Conservation (phyloP, 2,329 filamentous ascomycete species). For the Pestalotiopsis fici region DNA sequence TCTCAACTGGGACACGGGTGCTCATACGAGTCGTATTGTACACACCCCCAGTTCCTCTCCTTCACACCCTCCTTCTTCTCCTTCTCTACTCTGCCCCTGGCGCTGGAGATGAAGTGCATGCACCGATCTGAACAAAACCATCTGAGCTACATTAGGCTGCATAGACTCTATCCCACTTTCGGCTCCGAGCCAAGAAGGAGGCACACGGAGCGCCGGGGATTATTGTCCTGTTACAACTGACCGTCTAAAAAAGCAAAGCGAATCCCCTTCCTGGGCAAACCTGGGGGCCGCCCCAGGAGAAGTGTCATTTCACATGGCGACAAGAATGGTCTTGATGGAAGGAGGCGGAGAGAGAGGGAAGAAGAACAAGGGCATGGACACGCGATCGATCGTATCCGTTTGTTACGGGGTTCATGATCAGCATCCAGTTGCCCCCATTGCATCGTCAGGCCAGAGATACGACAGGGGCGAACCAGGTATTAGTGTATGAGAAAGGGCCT, state of each 20-base stretch:
- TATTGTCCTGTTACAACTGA: neutral
- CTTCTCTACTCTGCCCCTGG: neutral
- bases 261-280: no score
- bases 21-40: neutral
- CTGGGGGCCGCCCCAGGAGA: neutral
- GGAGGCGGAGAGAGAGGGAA: neutral
- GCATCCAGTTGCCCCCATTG: neutral
- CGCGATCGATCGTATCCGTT: neutral
- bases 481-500: neutral
- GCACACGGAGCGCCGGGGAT: neutral
- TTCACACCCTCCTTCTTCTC: no score
- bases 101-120: neutral
- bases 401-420: neutral
- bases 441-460: neutral
- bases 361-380: neutral
- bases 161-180: neutral
- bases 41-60: neutral
- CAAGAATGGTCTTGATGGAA: neutral
- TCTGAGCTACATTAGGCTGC: neutral
- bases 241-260: neutral
- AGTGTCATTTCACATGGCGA: neutral
- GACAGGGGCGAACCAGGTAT: neutral
- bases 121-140: conserved; percentile 1
- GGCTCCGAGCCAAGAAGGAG: neutral
- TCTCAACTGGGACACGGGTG: neutral